A percentile compares a stretch with the other conserved stretches of the same genome.
Evolutionary conservation across 805 yeast genomes (phyloP).

Genomic region (Wickerhamomyces tratensis): DNA sequence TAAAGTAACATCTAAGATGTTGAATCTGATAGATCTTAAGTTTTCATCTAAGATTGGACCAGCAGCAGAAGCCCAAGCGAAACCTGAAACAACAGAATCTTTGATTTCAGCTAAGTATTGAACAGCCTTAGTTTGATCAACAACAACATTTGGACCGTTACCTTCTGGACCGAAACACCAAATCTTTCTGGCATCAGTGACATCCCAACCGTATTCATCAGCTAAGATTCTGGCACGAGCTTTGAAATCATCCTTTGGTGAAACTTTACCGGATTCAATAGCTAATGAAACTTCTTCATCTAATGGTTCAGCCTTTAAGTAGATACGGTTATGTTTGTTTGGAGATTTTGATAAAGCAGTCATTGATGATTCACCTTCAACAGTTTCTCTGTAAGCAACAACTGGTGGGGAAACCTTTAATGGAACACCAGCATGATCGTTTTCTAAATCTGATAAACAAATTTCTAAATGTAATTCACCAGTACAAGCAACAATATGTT

Average conservation of each 20-base stretch:
- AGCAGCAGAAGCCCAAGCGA: constrained; percentile 99
- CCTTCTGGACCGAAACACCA: constrained; percentile 99
- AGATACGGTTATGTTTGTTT: constrained; percentile 99
- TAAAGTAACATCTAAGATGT: constrained; percentile 97
- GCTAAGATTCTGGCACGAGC: constrained; percentile 98
- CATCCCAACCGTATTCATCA: constrained; percentile 99
- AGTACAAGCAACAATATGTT: constrained; percentile 99
- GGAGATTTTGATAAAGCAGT: constrained; percentile 98
- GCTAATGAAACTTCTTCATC: constrained; percentile 89
- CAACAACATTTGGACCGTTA: constrained; percentile 96
- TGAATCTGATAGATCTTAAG: constrained; percentile 92
- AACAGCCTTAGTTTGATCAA: constrained; percentile 99
- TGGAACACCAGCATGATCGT: constrained; percentile 99
- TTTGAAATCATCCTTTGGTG: constrained; percentile 97
- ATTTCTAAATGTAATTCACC: constrained; percentile 99
- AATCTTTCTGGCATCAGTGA: constrained; percentile 99
- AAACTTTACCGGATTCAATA: constrained; percentile 85
- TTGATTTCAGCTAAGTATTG: constrained; percentile 98
- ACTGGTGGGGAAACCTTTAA: constrained; percentile 96
- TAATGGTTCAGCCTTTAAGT: constrained; percentile 94
- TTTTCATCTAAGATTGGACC: constrained; percentile 98
- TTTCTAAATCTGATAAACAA: constrained; percentile 90
- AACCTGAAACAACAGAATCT: constrained; percentile 99
- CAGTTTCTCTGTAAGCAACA: constrained; percentile 98
- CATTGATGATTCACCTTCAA: constrained; percentile 87